Evolutionary conservation across 23 red algal species (phyloP), one percentile per base, ranked within the genome.

Genomic region (Gracilaria vermiculophylla): DNA sequence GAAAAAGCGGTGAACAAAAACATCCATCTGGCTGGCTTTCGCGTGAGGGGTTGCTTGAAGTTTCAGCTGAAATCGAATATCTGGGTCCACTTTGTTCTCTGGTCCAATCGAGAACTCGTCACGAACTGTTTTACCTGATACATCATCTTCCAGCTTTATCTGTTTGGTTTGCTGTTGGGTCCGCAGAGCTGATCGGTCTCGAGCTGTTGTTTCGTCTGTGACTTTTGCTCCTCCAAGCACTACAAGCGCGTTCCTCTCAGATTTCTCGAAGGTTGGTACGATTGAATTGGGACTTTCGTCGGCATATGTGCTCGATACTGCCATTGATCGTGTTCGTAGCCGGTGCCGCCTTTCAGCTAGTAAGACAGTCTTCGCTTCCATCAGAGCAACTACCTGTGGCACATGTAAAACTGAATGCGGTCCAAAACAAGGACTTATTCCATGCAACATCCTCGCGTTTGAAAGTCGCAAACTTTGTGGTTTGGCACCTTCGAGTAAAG

Each of bases 51-150:
- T 77, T 12, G 69, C 37, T 62, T 67, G 21, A 17, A 88, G 54
- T 33, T 76, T 76, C 48, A 88, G 48, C 53, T 88, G 84, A 48
- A 88, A 27, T 14, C 84, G 84, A 61, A 88, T 88, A 55, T 78
- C 84, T 14, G 84, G 72, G 29, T 88, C 84, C 31, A 32, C 6
- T 52, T 14, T 72, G 29, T 0, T 73, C 42, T 73, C 67, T 47
- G 36, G 14, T 20, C 5, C 39, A 9, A 40, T 28, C 17, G 42
- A 42, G 23, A 28, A 24, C 17, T 25, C 39, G 23, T 10, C 37
- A 73, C 37, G 35, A 19, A 5, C 40, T 19, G 13, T 25, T 27
- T 42, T 73, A 0, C 47, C 67, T 25, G 42, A 31, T 45, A 23
- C 15, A 11, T 42, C 67, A 45, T 24, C 10, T 5, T 73, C 67